Conservation (phyloP, 1,284 basidiomycete genomes). For the Moniliophthora roreri region DNA sequence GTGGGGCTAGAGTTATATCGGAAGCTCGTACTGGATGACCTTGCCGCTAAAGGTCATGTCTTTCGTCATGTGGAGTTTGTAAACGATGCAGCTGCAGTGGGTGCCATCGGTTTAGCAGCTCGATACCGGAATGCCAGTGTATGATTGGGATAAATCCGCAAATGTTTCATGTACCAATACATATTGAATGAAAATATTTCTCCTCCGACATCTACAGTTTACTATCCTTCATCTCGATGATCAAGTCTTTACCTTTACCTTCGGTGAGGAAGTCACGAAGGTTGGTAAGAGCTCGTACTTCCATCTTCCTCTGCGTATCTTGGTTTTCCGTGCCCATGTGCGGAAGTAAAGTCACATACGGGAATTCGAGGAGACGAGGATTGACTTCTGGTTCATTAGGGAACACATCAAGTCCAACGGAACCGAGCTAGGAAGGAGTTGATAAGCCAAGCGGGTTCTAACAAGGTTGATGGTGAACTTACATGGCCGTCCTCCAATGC, state of each 20-base stretch:
- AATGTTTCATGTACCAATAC: too few species aligned
- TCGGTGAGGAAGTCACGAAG: slow-evolving; percentile 64
- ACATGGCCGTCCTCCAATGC: slow-evolving; percentile 87
- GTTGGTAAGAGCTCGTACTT: slow-evolving; percentile 74
- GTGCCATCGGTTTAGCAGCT: slow-evolving; percentile 53
- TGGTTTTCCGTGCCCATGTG: slow-evolving; percentile 90
- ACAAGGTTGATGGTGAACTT: slow-evolving; percentile 27
- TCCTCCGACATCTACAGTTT: neutral
- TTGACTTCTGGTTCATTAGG: slow-evolving; percentile 88
- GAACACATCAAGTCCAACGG: slow-evolving; percentile 89
- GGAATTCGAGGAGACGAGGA: slow-evolving; percentile 75
- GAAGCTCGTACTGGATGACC: slow-evolving; percentile 56
- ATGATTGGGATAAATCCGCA: too few species aligned
- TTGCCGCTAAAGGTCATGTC: slow-evolving; percentile 53
- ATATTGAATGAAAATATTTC: too few species aligned
- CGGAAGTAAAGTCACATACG: slow-evolving; percentile 82
- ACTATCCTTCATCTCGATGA: slow-evolving; percentile 53
- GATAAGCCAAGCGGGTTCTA: slow-evolving; percentile 11
- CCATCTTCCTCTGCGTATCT: slow-evolving; percentile 83
- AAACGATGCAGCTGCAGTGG: slow-evolving; percentile 63
- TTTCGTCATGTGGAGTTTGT: slow-evolving; percentile 67
- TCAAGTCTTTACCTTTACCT: slow-evolving; percentile 64
- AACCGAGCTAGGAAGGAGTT: slow-evolving; percentile 56
- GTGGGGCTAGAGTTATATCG: slow-evolving; percentile 61
- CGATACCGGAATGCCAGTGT: neutral